These are phyloP conservation scores for Gracilariopsis chorda DNA, from an alignment of 23 red algal genomes.

Conservation along the genomic window DNA sequence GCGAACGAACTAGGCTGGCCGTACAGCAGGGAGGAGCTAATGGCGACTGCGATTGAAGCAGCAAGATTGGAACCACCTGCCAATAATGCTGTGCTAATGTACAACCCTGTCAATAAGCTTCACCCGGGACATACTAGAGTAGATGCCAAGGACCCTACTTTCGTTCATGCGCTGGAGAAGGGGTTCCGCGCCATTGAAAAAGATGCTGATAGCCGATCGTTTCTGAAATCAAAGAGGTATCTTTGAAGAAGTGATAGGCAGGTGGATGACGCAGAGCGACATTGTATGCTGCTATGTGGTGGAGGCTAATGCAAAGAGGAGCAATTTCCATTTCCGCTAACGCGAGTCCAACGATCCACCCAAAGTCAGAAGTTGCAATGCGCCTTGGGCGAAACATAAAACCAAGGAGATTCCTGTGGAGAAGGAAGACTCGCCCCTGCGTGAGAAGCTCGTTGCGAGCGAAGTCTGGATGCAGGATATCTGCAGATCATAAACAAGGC, in stretches of 20 bases:
- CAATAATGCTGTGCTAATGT: constrained; percentile 15
- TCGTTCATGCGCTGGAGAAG: neutral
- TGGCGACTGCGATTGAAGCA: constrained; percentile 31
- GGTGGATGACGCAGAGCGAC: neutral
- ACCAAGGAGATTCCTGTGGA: too few species aligned
- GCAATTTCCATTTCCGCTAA: too few species aligned
- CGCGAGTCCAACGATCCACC: too few species aligned
- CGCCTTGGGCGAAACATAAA: too few species aligned
- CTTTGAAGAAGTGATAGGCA: neutral
- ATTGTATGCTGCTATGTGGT: too few species aligned
- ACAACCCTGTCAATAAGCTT: constrained; percentile 43
- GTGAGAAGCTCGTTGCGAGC: too few species aligned
- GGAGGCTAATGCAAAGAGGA: too few species aligned
- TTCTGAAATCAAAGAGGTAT: constrained; percentile 15
- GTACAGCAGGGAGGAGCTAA: constrained; percentile 5
- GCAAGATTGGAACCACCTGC: constrained; percentile 35
- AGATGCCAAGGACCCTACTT: neutral
- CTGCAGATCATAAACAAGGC: too few species aligned
- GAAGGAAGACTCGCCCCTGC: too few species aligned
- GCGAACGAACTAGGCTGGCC: constrained; percentile 15
- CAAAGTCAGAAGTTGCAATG: too few species aligned
- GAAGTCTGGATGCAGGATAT: too few species aligned
- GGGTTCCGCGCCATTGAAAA: constrained; percentile 29
- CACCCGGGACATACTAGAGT: constrained; percentile 51
- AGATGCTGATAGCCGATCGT: constrained; percentile 2